phyloP scores from a whole-genome alignment of 2,329 filamentous ascomycete genomes.

The Botrytis tulipae region DNA sequence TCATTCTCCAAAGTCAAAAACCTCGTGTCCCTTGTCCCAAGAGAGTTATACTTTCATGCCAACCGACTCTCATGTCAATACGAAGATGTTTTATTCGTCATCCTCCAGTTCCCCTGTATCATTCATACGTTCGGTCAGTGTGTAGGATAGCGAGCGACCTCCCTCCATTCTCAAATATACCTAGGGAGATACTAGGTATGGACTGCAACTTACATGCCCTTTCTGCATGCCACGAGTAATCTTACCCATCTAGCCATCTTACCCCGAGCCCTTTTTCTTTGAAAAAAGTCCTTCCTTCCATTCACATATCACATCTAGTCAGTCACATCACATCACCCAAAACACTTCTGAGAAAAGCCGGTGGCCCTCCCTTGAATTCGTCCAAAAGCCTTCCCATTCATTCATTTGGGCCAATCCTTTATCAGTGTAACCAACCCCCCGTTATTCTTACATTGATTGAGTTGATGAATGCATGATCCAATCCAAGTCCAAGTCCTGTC shows the following conservation, averaged over 20 bases:
- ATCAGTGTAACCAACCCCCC: slow-evolving; percentile 8
- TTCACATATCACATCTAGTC: background rate
- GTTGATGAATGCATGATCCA: background rate
- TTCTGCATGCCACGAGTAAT: slow-evolving; percentile 12
- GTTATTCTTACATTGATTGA: background rate
- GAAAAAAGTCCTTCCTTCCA: background rate
- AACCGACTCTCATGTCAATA: background rate
- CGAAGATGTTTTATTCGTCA: background rate
- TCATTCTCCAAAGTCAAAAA: background rate
- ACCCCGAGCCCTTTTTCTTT: background rate
- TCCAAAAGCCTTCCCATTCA: slow-evolving; percentile 2
- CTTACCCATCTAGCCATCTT: background rate
- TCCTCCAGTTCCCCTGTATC: background rate
- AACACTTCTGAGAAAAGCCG: background rate
- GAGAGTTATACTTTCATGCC: background rate
- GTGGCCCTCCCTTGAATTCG: background rate
- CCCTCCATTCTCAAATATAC: background rate
- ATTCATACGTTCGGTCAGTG: background rate
- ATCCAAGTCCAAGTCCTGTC: slow-evolving; percentile 17
- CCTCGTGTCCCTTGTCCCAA: background rate
- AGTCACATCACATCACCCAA: background rate
- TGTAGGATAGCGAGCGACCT: background rate
- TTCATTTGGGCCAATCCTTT: slow-evolving; percentile 5
- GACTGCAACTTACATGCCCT: background rate
- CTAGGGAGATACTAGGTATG: background rate